A percentile compares a stretch with the other conserved stretches of the same genome.
Conservation (phyloP, 169 alveolate genomes). For the Plasmodium knowlesi region DNA sequence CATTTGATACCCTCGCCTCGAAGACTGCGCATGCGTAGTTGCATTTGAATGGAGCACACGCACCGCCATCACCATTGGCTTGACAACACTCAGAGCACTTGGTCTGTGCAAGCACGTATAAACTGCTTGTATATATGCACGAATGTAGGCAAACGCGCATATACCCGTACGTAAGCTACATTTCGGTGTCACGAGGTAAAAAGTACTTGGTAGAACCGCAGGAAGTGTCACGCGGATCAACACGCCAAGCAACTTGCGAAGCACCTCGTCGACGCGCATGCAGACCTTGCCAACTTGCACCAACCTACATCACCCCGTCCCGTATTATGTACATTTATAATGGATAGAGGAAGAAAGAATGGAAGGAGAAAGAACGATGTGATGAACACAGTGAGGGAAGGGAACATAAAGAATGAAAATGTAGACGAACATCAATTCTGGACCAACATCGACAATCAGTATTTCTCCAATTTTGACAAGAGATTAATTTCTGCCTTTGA, state of each 20-base stretch:
- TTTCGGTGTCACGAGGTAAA: not conserved
- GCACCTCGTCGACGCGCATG: not conserved
- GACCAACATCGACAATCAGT: constrained; percentile 62
- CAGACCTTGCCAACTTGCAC: not conserved
- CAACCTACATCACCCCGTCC: not conserved
- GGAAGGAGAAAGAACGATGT: constrained; percentile 62
- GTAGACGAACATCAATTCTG: constrained; percentile 63
- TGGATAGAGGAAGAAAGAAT: constrained; percentile 64
- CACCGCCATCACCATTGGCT: not conserved
- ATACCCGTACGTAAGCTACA: not conserved
- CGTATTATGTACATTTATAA: constrained; percentile 20
- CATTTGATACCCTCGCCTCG: not conserved
- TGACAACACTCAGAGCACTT: not conserved
- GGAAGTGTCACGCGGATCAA: not conserved
- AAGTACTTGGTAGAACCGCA: not conserved
- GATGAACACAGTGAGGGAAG: constrained; percentile 30
- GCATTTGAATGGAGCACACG: not conserved
- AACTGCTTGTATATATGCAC: not conserved
- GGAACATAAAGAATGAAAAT: constrained; percentile 48
- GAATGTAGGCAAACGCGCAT: not conserved
- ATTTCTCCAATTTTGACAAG: constrained; percentile 66
- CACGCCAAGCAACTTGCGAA: not conserved
- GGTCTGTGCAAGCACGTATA: not conserved
- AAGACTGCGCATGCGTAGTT: not conserved
- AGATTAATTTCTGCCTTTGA: constrained; percentile 65